These are phyloP conservation scores for Mucor circinelloides DNA, from an alignment of 371 early-diverging fungal genomes.

Conservation along the genomic window DNA sequence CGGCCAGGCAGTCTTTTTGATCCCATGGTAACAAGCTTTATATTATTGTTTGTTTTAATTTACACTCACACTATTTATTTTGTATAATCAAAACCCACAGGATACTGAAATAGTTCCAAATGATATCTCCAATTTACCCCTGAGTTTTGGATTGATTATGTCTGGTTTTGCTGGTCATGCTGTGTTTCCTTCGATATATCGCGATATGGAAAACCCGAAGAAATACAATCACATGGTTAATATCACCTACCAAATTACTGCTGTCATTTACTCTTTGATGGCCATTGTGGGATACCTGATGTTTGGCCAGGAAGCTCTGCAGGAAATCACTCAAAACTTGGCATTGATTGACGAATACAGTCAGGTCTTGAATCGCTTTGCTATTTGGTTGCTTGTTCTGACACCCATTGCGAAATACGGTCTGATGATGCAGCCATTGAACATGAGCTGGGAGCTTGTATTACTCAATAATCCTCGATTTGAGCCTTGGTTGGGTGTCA, in stretches of 20 bases:
- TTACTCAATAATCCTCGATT: constrained; percentile 18
- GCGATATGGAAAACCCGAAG: constrained; percentile 62
- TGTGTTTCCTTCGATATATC: constrained; percentile 69
- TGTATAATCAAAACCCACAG: constrained; percentile 9
- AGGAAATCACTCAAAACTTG: constrained; percentile 71
- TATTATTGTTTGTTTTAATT: not conserved
- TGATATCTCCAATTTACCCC: constrained; percentile 31
- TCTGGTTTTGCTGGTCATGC: constrained; percentile 59
- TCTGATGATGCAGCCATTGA: constrained; percentile 57
- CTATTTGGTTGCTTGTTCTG: constrained; percentile 59
- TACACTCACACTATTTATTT: constrained; percentile 6
- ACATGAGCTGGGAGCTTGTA: constrained; percentile 48
- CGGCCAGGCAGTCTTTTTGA: constrained; percentile 63
- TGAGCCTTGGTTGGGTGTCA: constrained; percentile 20
- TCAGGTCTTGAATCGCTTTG: constrained; percentile 45
- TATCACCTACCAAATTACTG: constrained; percentile 38
- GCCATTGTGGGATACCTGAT: constrained; percentile 66
- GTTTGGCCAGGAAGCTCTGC: constrained; percentile 68
- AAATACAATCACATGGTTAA: constrained; percentile 52
- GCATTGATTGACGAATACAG: constrained; percentile 51
- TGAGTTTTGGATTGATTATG: constrained; percentile 47
- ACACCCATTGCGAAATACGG: constrained; percentile 71
- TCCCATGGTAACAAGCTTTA: constrained; percentile 37
- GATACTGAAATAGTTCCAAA: constrained; percentile 37
- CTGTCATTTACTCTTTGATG: constrained; percentile 33